Base-by-base conservation (phyloP, 176 grass and related monocot species). In the Eremochloa ophiuroides region DNA sequence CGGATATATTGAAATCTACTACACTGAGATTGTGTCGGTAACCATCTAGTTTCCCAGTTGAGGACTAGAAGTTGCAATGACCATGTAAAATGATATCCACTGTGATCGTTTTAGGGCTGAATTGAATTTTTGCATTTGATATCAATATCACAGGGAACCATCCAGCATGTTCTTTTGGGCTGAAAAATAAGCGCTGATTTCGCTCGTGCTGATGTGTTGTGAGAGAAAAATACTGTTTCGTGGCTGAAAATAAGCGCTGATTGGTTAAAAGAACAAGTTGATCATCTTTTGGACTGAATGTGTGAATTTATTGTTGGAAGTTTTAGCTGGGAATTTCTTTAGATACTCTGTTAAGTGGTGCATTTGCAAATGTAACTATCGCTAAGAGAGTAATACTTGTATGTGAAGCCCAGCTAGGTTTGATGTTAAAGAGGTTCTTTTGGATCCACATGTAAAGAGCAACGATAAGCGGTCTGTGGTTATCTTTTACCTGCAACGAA, bases 101-200 rank as follows among this genome's bases (percentile, higher is more conserved):
- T 53, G 31, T 71, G 50, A 69, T 28, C 69, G 5, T 64, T 44
- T 28, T 56, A 29, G 63, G 78, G 71, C 83, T 66, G 77, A 65
- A 65, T 76, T 66, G 22, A 71, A 15, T 25, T 67, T 53, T 89
- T 89, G 62, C 64, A 81, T 62, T 68, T 53, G 25, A 55, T 78
- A 25, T 15, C 34, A 76, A 15, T 63, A 37, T 27, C 14, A 70
- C 25, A 38, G 2, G 22, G 8, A 33, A 51, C 13, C 10, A 13
- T 68, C 8, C 23, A n/a, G n/a, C n/a, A n/a, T n/a, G n/a, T n/a
- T n/a, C n/a, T n/a, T n/a, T n/a, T n/a, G n/a, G n/a, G n/a, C n/a
- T n/a, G n/a, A n/a, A n/a, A n/a, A n/a, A n/a, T n/a, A n/a, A n/a
- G n/a, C n/a, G n/a, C n/a, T n/a, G n/a, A n/a, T n/a, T n/a, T n/a